Base-by-base conservation (phyloP, 1,284 basidiomycete genomes). In the Sanguinoderma infundibulare region DNA sequence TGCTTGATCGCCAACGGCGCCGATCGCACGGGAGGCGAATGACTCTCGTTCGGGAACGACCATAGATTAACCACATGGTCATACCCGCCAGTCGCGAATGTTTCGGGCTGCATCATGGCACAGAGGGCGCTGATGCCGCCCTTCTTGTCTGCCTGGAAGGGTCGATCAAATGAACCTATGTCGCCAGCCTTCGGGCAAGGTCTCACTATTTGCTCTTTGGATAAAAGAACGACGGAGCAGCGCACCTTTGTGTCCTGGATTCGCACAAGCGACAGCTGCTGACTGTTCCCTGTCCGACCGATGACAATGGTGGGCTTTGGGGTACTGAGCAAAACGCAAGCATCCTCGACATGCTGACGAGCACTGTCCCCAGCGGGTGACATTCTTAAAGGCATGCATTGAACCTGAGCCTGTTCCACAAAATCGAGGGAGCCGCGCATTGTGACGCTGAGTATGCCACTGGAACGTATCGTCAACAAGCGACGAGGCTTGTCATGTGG, bases 1-100 rank as follows among this genome's bases (percentile, higher is more conserved):
- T 85, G 84, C 59, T 73, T 81, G 60, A 84, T 78, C n/a, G 72
- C 63, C 30, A 82, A 65, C 22, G 69, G 65, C 12, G 66, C 64
- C 10, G 49, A 51, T 15, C 30, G 12, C 14, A 35, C 3, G 74
- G 70, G 22, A 74, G 73, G 36, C 71, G 71, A 38, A 77, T 57
- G 57, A 75, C 73, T 14, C 32, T 74, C 68, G 20, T 73, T 65
- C 26, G 67, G 55, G 4, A 82, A 57, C 20, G 77, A 70, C 83
- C 82, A 84, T 3, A 83, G 66, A 60, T 83, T 82, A 17, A 85
- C 74, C 28, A 67, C 55, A 60, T 83, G 83, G 69, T 84, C 81
- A 54, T 81, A 77, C 7, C 82, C 82, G n/a, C 82, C 83, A 6
- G 75, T 83, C 8, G 75, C 81, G 66, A 84, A 83, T 68, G 73